phyloP scores from a whole-genome alignment of 208 protist species.

The Leishmania mexicana region DNA sequence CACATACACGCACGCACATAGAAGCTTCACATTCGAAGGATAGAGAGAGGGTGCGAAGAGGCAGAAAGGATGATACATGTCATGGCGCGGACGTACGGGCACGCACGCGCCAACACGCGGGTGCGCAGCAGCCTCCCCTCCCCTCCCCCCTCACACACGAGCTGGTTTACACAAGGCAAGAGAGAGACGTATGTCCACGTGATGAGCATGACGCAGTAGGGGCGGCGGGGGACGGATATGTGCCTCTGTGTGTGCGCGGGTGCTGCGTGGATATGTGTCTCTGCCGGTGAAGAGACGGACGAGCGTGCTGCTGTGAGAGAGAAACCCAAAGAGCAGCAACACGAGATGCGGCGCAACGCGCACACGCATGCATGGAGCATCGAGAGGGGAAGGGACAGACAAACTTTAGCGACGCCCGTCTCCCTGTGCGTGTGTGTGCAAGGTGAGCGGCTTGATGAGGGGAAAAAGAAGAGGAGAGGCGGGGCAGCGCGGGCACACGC shows the following conservation, averaged over 20 bases:
- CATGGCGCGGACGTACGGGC: no score
- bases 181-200: conserved; percentile 1
- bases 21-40: background rate
- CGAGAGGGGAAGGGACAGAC: background rate
- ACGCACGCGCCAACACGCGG: no score
- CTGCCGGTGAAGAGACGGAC: no score
- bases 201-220: background rate
- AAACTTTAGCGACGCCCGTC: background rate
- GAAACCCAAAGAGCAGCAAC: background rate
- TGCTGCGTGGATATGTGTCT: background rate
- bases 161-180: no score
- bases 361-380: background rate
- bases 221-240: background rate
- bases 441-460: background rate
- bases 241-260: background rate
- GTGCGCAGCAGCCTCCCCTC: no score
- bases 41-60: conserved; percentile 7
- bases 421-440: background rate
- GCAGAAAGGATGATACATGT: background rate
- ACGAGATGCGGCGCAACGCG: background rate
- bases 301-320: no score
- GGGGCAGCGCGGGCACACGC: background rate
- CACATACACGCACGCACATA: background rate
- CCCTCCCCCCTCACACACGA: background rate
- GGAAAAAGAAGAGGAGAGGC: background rate